phyloP scores from a whole-genome alignment of 768 basidiomycete genomes.

The Leccinum aurantiacum region DNA sequence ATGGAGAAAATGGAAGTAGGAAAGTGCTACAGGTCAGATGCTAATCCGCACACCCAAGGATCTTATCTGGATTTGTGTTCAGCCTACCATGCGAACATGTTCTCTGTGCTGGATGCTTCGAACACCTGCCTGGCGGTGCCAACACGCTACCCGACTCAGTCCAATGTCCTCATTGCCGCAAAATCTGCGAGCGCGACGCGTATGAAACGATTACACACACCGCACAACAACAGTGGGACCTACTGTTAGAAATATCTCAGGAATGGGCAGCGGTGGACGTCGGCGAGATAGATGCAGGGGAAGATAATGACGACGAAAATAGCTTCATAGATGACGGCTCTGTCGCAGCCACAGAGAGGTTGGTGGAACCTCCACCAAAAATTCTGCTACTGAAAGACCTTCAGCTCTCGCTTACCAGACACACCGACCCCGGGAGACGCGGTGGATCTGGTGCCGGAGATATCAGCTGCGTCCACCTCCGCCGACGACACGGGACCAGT shows the following conservation, averaged over 20 bases:
- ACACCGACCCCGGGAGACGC: background rate
- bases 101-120: constrained; percentile 19
- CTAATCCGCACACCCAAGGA: background rate
- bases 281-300: constrained; percentile 11
- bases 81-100: constrained; percentile 19
- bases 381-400: constrained; percentile 10
- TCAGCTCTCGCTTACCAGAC: constrained; percentile 7
- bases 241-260: constrained; percentile 17
- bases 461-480: background rate
- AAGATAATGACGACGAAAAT: constrained; percentile 8
- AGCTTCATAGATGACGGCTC: constrained; percentile 6
- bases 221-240: constrained; percentile 21
- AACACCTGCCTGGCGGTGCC: background rate
- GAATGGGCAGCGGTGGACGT: constrained; percentile 17
- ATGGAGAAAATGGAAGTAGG: constrained; percentile 15
- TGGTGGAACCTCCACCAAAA: background rate
- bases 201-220: constrained; percentile 19
- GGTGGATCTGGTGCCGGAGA: constrained; percentile 7
- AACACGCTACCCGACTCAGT: background rate
- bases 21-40: constrained; percentile 23
- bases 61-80: constrained; percentile 1
- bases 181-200: constrained; percentile 8
- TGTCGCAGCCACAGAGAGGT: constrained; percentile 11
- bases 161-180: constrained; percentile 24
- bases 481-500: constrained; percentile 2